Conservation (phyloP, 768 basidiomycete genomes). For the Dendrothele bispora region DNA sequence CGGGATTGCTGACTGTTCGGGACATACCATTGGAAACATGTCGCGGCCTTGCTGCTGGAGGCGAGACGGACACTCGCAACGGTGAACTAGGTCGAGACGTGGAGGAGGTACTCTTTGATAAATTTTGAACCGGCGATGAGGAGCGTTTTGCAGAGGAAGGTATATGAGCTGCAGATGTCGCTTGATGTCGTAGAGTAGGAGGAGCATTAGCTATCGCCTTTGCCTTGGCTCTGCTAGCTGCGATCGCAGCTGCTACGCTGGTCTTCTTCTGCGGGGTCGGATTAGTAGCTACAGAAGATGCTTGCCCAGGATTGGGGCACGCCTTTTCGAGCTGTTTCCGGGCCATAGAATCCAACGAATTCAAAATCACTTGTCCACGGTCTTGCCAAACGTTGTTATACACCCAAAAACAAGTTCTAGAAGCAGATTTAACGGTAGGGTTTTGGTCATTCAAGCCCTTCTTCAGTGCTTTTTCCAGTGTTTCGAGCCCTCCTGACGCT, state of each 20-base stretch:
- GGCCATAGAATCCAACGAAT: slow-evolving; percentile 62
- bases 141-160: slow-evolving; percentile 47
- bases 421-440: slow-evolving; percentile 72
- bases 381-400: slow-evolving; percentile 78
- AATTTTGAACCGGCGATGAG: slow-evolving; percentile 41
- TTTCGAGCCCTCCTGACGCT: slow-evolving; percentile 61
- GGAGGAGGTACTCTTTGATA: slow-evolving; percentile 34
- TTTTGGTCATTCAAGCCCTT: slow-evolving; percentile 78
- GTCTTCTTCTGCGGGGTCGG: slow-evolving; percentile 71
- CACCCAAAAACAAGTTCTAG: slow-evolving; percentile 76
- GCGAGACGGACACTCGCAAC: slow-evolving; percentile 45
- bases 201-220: slow-evolving; percentile 82
- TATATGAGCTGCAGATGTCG: slow-evolving; percentile 69
- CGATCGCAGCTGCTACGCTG: slow-evolving; percentile 83
- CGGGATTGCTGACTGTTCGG: slow-evolving; percentile 44
- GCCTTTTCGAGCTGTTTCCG: slow-evolving; percentile 86
- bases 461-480: slow-evolving; percentile 71
- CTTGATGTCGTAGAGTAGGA: slow-evolving; percentile 78
- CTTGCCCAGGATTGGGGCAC: slow-evolving; percentile 62
- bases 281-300: slow-evolving; percentile 41
- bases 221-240: slow-evolving; percentile 87
- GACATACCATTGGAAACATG: slow-evolving; percentile 38
- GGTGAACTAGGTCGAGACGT: slow-evolving; percentile 47
- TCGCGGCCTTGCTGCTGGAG: slow-evolving; percentile 45
- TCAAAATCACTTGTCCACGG: slow-evolving; percentile 61